Conservation (phyloP, 2,329 filamentous ascomycete species). For the Sphaerulina populicola region DNA sequence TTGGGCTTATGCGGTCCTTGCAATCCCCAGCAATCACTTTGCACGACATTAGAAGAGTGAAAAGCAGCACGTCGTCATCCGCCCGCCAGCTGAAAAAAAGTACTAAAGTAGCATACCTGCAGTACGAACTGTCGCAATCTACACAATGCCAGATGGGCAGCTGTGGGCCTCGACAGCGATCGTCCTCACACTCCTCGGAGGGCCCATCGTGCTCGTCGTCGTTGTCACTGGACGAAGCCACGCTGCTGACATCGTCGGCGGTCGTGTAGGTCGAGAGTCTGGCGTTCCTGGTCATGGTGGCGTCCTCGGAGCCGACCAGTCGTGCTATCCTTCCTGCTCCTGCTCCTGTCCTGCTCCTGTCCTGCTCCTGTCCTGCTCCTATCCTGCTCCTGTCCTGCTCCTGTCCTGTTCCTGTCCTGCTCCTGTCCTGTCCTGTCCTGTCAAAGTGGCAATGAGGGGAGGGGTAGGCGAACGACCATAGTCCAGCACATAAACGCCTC, state of each 20-base stretch:
- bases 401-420: too few relatives aligned
- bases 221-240: constrained; percentile 10
- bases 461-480: constrained; percentile 5
- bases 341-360: too few relatives aligned
- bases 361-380: too few relatives aligned
- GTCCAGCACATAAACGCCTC: not conserved
- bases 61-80: not conserved
- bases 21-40: constrained; percentile 28
- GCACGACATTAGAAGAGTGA: not conserved
- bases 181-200: constrained; percentile 28
- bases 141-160: constrained; percentile 29
- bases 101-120: constrained; percentile 23
- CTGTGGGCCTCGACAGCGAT: constrained; percentile 25
- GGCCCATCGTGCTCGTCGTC: constrained; percentile 16
- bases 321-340: too few relatives aligned
- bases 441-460: not conserved
- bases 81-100: not conserved
- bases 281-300: constrained; percentile 6
- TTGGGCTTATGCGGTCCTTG: constrained; percentile 31
- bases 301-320: not conserved
- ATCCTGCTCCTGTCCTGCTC: too few relatives aligned
- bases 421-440: not conserved
- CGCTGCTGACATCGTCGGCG: constrained; percentile 8
- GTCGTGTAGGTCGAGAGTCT: constrained; percentile 3
- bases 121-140: constrained; percentile 31